Base-by-base conservation (phyloP, 805 yeast species). In the Candida fluviatilis region DNA sequence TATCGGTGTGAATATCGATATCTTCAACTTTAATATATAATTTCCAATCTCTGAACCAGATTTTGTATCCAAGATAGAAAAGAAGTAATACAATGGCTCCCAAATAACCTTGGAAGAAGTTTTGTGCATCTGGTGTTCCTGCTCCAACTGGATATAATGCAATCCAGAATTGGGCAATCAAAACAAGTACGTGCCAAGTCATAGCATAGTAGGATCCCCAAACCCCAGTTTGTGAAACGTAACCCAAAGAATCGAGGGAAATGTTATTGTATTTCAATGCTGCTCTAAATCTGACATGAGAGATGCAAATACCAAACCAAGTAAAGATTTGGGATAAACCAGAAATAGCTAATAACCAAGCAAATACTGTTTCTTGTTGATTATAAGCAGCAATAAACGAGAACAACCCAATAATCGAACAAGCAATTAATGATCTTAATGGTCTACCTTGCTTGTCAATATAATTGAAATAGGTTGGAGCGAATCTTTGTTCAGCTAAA, bases 121-220 rank as follows among this genome's bases (percentile, higher is more conserved):
- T 49, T 11, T 41, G 33, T 12, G 54, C 66, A 36, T 50, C 42
- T n/a, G 63, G 58, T 21, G 41, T 53, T 15, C 51, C 47, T 7
- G 50, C 49, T 3, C 58, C 66, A 39, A 57, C 45, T 6, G 73
- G 73, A 56, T 45, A 67, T 39, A 67, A 61, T 4, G 73, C 69
- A 34, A 67, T 66, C 70, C 70, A 67, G 50, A 67, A 67, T 48
- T 67, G 72, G 17, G 67, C 70, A 38, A 67, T 51, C 46, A 67
- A 55, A 36, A 67, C 58, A 36, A 67, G 55, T 11, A 47, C 32
- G 45, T 57, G 60, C 50, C 60, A 55, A 4, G 48, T 39, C 34
- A 62, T 48, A 11, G 67, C 63, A 35, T 62, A 64, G 36, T 49
- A 52, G 4, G 72, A 66, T 10, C 73, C 73, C 47, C 54, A 48